Percentiles rank a stretch among this genome's conserved stretches.
Conservation (phyloP, 345 rosid species). For the Arabidopsis thaliana region TAIR10.1 NC_003070.9:18488501-18489000, state of each 20-base stretch:
- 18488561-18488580: no score
- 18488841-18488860: constrained; percentile 70
- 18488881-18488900: constrained; percentile 66
- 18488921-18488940: constrained; percentile 12
- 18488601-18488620: no score
- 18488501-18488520: no score
- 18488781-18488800: constrained; percentile 10
- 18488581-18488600: no score
- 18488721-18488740: constrained; percentile 73
- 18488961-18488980: constrained; percentile 17
- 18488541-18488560: no score
- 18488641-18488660: no score
- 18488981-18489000: constrained; percentile 87
- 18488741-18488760: constrained; percentile 48
- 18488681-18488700: no score
- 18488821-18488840: constrained; percentile 71
- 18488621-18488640: no score
- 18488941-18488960: constrained; percentile 9
- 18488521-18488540: no score
- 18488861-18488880: constrained; percentile 60
- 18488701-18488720: no score
- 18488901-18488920: constrained; percentile 62
- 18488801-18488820: constrained; percentile 7
- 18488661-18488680: no score
- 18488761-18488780: constrained; percentile 14